These are phyloP conservation scores for Pseudogymnoascus sp. DNA, from an alignment of 2,329 filamentous ascomycete genomes.

Conservation along the genomic window DNA sequence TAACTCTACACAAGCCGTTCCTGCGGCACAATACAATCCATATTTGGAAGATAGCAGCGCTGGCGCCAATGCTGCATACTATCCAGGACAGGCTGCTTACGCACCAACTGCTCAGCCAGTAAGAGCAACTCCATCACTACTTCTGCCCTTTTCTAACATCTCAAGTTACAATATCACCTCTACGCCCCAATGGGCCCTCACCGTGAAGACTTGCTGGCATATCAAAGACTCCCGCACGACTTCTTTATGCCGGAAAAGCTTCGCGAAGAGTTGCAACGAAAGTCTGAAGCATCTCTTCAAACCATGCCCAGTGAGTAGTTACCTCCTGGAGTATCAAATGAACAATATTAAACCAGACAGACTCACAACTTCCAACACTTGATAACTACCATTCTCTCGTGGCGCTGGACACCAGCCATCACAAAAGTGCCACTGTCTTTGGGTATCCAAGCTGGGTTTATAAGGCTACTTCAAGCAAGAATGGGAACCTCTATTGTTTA, in stretches of 20 bases:
- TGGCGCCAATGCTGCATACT: constrained; percentile 56
- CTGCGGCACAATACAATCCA: constrained; percentile 56
- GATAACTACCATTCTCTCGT: constrained; percentile 91
- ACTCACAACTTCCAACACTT: constrained; percentile 67
- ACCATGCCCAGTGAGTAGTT: constrained; percentile 62
- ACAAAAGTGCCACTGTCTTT: constrained; percentile 72
- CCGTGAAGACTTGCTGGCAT: constrained; percentile 70
- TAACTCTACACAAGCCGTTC: constrained; percentile 45
- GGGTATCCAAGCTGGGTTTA: constrained; percentile 91
- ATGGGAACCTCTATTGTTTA: constrained; percentile 80
- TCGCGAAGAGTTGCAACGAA: constrained; percentile 82
- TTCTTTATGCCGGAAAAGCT: constrained; percentile 86
- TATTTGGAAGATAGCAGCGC: constrained; percentile 65
- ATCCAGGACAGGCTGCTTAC: constrained; percentile 49
- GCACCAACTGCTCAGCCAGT: constrained; percentile 52
- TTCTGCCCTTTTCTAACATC: constrained; percentile 18
- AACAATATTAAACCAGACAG: constrained; percentile 28
- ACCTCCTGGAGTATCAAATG: not conserved
- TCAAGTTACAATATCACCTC: constrained; percentile 79
- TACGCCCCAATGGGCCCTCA: constrained; percentile 85
- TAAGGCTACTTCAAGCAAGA: constrained; percentile 84
- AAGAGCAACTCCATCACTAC: constrained; percentile 23
- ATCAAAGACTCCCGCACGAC: constrained; percentile 81
- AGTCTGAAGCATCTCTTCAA: constrained; percentile 76
- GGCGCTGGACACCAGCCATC: constrained; percentile 72